Percentiles rank a stretch among this genome's conserved stretches.
Conservation (phyloP, 2,329 filamentous ascomycete species). For the Penicillium sp. region DNA sequence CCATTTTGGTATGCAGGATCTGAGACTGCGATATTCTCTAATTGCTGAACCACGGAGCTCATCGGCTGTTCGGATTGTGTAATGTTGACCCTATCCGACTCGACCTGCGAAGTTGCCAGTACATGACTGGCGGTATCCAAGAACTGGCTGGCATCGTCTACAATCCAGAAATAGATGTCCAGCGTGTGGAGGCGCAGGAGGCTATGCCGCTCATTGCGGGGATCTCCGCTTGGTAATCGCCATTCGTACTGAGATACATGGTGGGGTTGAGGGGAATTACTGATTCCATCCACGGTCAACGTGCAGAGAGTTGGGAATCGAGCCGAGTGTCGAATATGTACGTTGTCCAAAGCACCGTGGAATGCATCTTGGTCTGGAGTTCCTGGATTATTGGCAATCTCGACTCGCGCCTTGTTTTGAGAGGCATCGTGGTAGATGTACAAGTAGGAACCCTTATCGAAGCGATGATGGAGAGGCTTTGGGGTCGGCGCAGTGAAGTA, state of each 20-base stretch:
- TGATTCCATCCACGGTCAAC: constrained; percentile 51
- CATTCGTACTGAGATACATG: constrained; percentile 48
- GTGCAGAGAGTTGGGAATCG: constrained; percentile 61
- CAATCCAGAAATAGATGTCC: constrained; percentile 64
- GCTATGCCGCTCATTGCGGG: constrained; percentile 52
- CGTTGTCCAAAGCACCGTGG: constrained; percentile 54
- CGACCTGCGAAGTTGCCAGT: constrained; percentile 43
- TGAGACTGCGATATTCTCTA: constrained; percentile 61
- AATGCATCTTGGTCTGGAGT: constrained; percentile 65
- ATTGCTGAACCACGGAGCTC: constrained; percentile 62
- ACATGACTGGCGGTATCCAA: constrained; percentile 45
- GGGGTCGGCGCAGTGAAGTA: constrained; percentile 58
- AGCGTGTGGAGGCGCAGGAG: constrained; percentile 57
- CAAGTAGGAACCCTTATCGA: constrained; percentile 64
- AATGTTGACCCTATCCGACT: constrained; percentile 48
- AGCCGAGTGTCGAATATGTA: constrained; percentile 56
- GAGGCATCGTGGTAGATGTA: constrained; percentile 61
- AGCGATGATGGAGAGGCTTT: constrained; percentile 60
- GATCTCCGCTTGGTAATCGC: constrained; percentile 56
- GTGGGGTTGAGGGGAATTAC: constrained; percentile 26
- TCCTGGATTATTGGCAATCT: constrained; percentile 64
- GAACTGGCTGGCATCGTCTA: constrained; percentile 57
- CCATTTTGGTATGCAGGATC: constrained; percentile 49
- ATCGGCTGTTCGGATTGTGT: constrained; percentile 41
- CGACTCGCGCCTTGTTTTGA: constrained; percentile 55